phyloP scores from a whole-genome alignment of 345 rosid species.

The Murraya koenigii region DNA sequence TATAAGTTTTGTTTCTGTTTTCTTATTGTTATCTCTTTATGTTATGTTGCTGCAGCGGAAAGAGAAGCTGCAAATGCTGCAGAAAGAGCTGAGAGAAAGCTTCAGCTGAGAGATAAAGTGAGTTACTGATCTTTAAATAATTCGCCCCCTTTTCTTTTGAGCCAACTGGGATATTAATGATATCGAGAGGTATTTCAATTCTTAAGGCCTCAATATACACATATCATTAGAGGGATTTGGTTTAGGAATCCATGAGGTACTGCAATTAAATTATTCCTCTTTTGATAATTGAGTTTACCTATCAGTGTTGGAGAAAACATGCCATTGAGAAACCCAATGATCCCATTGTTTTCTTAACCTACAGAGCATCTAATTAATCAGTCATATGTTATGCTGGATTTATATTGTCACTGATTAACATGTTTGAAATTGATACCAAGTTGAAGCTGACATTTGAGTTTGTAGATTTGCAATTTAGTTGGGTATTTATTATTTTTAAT shows the following conservation, averaged over 20 bases:
- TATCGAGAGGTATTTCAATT: neutral
- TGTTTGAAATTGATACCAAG: neutral
- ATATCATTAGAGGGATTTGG: neutral
- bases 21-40: constrained; percentile 6
- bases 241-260: neutral
- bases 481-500: neutral
- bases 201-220: neutral
- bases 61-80: constrained; percentile 87
- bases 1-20: neutral
- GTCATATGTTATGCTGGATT: neutral
- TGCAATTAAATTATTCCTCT: neutral
- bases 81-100: constrained; percentile 91
- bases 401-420: neutral
- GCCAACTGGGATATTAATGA: neutral
- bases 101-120: constrained; percentile 78
- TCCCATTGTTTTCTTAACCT: neutral
- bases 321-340: neutral
- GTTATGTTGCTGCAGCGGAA: constrained; percentile 61
- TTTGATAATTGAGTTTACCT: neutral
- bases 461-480: neutral
- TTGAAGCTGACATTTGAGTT: neutral
- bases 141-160: neutral
- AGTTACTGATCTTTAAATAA: constrained; percentile 20
- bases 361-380: neutral
- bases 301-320: neutral